Base-by-base conservation (phyloP, 2,329 filamentous ascomycete genomes). In the Beauveria varroae region DNA sequence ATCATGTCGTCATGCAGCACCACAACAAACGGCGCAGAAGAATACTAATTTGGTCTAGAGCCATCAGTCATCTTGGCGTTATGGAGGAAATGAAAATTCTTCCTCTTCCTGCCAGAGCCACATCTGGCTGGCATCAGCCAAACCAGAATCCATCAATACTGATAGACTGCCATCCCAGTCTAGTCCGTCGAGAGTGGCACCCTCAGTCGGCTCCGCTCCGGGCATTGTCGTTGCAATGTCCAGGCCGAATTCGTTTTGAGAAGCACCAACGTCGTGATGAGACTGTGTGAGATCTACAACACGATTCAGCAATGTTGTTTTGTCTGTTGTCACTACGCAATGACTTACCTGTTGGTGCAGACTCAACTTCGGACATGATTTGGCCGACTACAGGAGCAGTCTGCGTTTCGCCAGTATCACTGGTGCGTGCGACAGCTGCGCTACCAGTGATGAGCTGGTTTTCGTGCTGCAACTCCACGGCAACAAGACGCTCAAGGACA, bases 401-500 rank as follows among this genome's bases (percentile, higher is more conserved):
- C 10, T 53, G 34, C 1, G 9, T 10, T 28, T 4, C 44, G 22
- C 9, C 9, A 8, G 18, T 7, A 22, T 37, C 20, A 7, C 20
- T 20, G n/a, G n/a, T 16, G 30, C 10, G 12, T 5, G 53, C 14
- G 6, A 40, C 46, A 18, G 16, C 10, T 37, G 18, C 16, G 24
- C 40, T 49, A 6, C 56, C 61, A 16, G 61, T 62, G n/a, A 62
- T 62, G 26, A 62, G 43, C 24, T 60, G 50, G n/a, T 54, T 62
- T 12, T 62, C 61, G 3, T 43, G 55, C 43, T 60, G 55, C 30
- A 62, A 26, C 5, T 60, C 50, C 10, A 60, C 56, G 8, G 55
- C 40, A n/a, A 62, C 61, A 12, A 62, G 56, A n/a, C 61, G 56
- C 28, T 62, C 61, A 16, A 62, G 61, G 9, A 62, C 49, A 18